These are phyloP conservation scores for Hydrangea macrophylla DNA, from an alignment of 148 eudicot genomes.

Conservation along the genomic window DNA sequence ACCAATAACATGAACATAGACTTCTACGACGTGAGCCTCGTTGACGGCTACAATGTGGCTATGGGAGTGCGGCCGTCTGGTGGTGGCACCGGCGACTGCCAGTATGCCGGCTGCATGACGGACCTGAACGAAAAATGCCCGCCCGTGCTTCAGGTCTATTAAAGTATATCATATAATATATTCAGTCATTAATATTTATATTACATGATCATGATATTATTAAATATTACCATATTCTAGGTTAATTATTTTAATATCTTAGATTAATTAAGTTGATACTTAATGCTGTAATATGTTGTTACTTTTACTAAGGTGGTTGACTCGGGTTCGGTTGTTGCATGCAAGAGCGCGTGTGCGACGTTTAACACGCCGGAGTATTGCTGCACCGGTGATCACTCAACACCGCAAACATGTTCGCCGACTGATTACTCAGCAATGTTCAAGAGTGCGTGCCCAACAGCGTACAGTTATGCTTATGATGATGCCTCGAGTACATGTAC, in stretches of 20 bases:
- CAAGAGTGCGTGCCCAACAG: constrained; percentile 74
- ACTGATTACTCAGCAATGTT: constrained; percentile 60
- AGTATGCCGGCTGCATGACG: constrained; percentile 60
- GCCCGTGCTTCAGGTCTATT: constrained; percentile 39
- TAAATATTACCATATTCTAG: too few relatives aligned
- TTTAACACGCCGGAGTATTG: constrained; percentile 62
- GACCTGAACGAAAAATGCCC: constrained; percentile 66
- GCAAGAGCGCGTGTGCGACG: constrained; percentile 67
- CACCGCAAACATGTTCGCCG: constrained; percentile 58
- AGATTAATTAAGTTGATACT: too few relatives aligned
- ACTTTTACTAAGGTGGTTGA: too few relatives aligned
- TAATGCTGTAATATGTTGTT: too few relatives aligned
- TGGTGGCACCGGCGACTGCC: constrained; percentile 51
- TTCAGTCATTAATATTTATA: too few relatives aligned
- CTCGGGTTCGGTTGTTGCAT: constrained; percentile 45
- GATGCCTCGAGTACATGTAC: constrained; percentile 79
- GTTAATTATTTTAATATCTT: too few relatives aligned
- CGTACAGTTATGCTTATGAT: constrained; percentile 87
- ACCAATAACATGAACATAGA: constrained; percentile 47
- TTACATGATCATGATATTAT: too few relatives aligned
- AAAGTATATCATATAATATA: too few relatives aligned
- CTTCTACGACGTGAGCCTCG: constrained; percentile 87
- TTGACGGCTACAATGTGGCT: constrained; percentile 83
- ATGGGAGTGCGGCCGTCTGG: constrained; percentile 43
- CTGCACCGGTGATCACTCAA: constrained; percentile 59